phyloP scores from a whole-genome alignment of 1,139 yeast species.

The Scheffersomyces cryptocercus region DNA sequence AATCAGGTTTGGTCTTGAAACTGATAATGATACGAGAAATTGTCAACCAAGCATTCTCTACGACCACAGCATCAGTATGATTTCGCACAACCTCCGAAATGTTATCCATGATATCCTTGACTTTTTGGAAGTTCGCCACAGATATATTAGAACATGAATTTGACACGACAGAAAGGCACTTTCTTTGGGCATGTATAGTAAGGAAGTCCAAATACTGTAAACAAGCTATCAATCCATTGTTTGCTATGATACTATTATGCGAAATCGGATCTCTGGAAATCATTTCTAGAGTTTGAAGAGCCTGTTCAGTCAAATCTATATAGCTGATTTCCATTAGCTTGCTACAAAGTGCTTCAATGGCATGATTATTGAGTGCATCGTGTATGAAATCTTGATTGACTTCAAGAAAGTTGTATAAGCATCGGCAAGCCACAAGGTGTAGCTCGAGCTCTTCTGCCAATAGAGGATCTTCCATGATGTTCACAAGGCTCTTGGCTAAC shows the following conservation, averaged over 20 bases:
- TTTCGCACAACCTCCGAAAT: conserved; percentile 63
- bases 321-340: conserved; percentile 75
- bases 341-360: conserved; percentile 64
- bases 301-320: conserved; percentile 93
- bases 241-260: conserved; percentile 48
- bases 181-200: conserved; percentile 86
- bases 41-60: conserved; percentile 69
- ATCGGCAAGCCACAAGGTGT: conserved; percentile 81
- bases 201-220: conserved; percentile 82
- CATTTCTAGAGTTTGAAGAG: conserved; percentile 72
- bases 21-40: conserved; percentile 62
- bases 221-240: conserved; percentile 69
- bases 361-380: conserved; percentile 65
- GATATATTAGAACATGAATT: conserved; percentile 64
- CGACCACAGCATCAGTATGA: conserved; percentile 61
- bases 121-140: conserved; percentile 41
- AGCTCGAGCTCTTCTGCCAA: conserved; percentile 72
- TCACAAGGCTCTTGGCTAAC: conserved; percentile 57
- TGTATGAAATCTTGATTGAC: conserved; percentile 68
- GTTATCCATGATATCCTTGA: conserved; percentile 60
- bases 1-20: conserved; percentile 45
- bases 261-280: conserved; percentile 59
- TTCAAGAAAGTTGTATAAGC: conserved; percentile 80
- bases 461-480: conserved; percentile 57
- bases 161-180: conserved; percentile 76